Base-by-base conservation (phyloP, 2,329 filamentous ascomycete genomes). In the Dothideomycetes sp. region DNA sequence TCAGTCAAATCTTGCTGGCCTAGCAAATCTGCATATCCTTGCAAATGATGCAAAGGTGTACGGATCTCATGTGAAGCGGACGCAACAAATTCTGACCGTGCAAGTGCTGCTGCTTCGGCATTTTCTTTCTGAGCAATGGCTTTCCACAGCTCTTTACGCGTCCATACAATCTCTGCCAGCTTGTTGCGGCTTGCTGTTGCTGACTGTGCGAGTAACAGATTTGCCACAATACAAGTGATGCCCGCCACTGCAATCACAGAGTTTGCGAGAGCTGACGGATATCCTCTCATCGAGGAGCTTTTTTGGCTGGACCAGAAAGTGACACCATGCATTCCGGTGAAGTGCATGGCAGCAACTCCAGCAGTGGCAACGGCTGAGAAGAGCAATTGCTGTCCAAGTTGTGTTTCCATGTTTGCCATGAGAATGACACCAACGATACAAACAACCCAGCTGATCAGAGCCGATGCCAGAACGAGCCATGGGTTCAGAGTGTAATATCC, bases 261-360 rank as follows among this genome's bases (percentile, higher is more conserved):
- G 19, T 51, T 48, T 7, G 56, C 49, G n/a, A 60, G 45, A 14
- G 45, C 46, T 14, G 52, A 47, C 3, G 57, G 56, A 37, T 58
- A 60, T 11, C 56, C 56, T 41, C 49, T 46, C 15, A 42, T 34
- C 4, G 47, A 33, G 7, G 49, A 54, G 15, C 55, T 48, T 14
- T 38, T 33, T 4, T 44, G 41, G 22, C 34, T 41, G n/a, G 55
- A 52, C 47, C 49, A 59, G 34, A 59, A 58, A 19, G 47, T 53
- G 9, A 49, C 53, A 1, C 54, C 54, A 37, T 40, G 42, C 53
- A 58, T 57, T 4, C 56, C 56, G 31, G 52, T 58, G 43, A 55
- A 61, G 47, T 55, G 56, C 55, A 58, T 61, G 19, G 48, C 58
- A 32, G 52, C 55, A n/a, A 57, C 54, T 12, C 59, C 58, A 38